These are phyloP conservation scores for Cyberlindnera saturnus DNA, from an alignment of 805 yeast genomes.

Conservation along the genomic window DNA sequence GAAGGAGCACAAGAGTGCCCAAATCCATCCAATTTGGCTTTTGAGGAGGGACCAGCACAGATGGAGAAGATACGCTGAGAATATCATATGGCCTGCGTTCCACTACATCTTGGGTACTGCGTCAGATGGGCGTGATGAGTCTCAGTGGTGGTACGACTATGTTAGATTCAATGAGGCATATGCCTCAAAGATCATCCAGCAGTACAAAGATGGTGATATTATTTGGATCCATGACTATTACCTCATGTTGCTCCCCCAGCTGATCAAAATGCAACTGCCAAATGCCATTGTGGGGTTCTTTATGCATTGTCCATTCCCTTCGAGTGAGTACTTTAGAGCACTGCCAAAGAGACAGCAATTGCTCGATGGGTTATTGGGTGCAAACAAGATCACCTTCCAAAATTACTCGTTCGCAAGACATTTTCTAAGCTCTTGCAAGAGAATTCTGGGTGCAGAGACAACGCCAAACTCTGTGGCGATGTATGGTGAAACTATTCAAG, in stretches of 20 bases:
- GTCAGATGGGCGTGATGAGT: conserved; percentile 62
- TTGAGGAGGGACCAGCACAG: conserved; percentile 69
- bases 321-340: conserved; percentile 89
- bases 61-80: conserved; percentile 90
- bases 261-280: conserved; percentile 75
- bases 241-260: conserved; percentile 73
- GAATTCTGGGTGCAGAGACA: conserved; percentile 67
- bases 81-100: conserved; percentile 88
- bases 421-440: conserved; percentile 82
- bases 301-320: conserved; percentile 93
- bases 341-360: conserved; percentile 76
- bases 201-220: conserved; percentile 84
- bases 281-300: conserved; percentile 86
- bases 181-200: conserved; percentile 64
- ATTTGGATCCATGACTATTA: conserved; percentile 96
- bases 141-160: conserved; percentile 82
- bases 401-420: conserved; percentile 83
- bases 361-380: conserved; percentile 87
- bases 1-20: conserved; percentile 38
- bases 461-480: conserved; percentile 51
- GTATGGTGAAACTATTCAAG: conserved; percentile 71
- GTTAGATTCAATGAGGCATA: conserved; percentile 88
- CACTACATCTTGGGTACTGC: conserved; percentile 85
- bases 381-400: conserved; percentile 83
- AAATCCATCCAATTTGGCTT: conserved; percentile 85